Evolutionary conservation across 2,329 filamentous ascomycete species (phyloP).

Genomic region (Xylariaceae sp.): DNA sequence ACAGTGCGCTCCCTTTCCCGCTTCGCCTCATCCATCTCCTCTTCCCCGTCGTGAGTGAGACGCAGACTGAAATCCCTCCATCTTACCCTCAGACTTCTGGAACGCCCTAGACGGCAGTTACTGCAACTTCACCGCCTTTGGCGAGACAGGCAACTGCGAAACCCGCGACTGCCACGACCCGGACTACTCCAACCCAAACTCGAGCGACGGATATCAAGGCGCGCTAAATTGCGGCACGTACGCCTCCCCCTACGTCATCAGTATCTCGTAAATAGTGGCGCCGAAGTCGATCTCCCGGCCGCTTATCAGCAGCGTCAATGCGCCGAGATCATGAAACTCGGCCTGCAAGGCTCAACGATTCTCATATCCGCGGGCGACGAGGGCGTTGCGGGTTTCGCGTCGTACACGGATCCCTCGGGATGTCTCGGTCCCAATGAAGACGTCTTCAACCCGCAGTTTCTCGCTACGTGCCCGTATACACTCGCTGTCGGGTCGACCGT

Average conservation of each 20-base stretch:
- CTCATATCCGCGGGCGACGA: constrained; percentile 47
- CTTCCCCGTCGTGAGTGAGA: neutral
- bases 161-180: constrained; percentile 43
- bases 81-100: constrained; percentile 36
- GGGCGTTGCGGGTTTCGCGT: constrained; percentile 38
- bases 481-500: constrained; percentile 41
- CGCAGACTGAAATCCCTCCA: too few relatives aligned
- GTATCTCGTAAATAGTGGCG: constrained; percentile 53
- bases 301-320: constrained; percentile 52
- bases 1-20: constrained; percentile 26
- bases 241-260: constrained; percentile 37
- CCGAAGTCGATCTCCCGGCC: constrained; percentile 49
- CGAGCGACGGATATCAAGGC: constrained; percentile 47
- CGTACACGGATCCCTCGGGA: constrained; percentile 27
- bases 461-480: constrained; percentile 47
- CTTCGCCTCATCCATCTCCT: too few relatives aligned
- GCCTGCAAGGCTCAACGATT: constrained; percentile 45
- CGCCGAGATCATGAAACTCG: constrained; percentile 50
- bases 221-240: constrained; percentile 31
- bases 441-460: constrained; percentile 48
- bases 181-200: constrained; percentile 45
- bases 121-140: constrained; percentile 48
- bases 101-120: constrained; percentile 52
- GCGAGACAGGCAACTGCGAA: constrained; percentile 43
- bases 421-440: constrained; percentile 36